Base-by-base conservation (phyloP, 495 filamentous ascomycete species). In the Tuber calosporum region DNA sequence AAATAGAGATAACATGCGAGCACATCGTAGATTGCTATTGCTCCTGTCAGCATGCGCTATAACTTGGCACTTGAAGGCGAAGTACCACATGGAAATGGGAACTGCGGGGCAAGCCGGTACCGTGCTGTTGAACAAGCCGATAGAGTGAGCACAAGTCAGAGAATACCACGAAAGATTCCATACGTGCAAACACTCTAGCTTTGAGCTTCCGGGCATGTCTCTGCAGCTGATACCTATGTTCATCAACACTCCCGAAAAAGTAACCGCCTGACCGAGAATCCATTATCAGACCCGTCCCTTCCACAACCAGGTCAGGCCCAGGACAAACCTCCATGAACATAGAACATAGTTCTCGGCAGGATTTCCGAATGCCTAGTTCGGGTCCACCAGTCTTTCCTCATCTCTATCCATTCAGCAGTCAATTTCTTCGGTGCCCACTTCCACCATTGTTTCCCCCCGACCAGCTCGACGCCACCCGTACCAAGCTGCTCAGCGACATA, bases 151-250 rank as follows among this genome's bases (percentile, higher is more conserved):
- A 71, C 62, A 41, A 22, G 19, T 30, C 11, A 53, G 2, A 4
- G n/a, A 58, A 53, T 20, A 45, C 15, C 9, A 37, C 30, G 4
- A 41, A 22, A 36, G 41, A 40, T 66, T 62, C 41, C 78, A 73
- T 76, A 81, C 86, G 94, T 45, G 94, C 93, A 83, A 97, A 87
- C 22, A 96, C 91, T 68, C 92, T 87, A 38, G 93, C 94, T 81
- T 93, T 92, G 71, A 98, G 84, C 84, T 97, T 97, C 72, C 95
- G 87, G 70, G 94, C 94, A 87, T 97, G 93, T 58, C 94, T 86
- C 83, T 98, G 94, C 85, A 98, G 88, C 85, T 97, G 94, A 83
- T 97, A 97, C 34, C 94, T 89, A 85, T 98, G 94, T 80, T 94
- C 93, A 80, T 97, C 93, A 36, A 97, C 88, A 79, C 92, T 96